Percentiles rank a stretch among this genome's conserved stretches.
Conservation (phyloP, 306 rosid genomes). For the Gillenia trifoliata region DNA sequence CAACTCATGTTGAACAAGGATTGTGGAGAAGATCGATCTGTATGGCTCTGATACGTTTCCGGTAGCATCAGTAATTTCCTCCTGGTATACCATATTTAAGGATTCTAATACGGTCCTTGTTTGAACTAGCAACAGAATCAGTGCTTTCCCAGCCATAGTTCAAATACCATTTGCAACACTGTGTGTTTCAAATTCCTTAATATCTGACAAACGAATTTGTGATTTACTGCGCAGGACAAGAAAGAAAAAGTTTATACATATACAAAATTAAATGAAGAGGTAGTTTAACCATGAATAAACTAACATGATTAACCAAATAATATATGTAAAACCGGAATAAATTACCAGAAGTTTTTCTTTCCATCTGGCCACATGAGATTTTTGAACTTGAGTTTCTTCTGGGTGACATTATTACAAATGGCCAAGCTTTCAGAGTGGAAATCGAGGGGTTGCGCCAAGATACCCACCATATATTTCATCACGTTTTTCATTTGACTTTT, state of each 20-base stretch:
- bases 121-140: background rate
- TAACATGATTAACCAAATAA: too few relatives aligned
- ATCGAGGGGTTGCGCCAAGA: background rate
- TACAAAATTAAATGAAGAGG: too few relatives aligned
- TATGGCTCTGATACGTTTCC: background rate
- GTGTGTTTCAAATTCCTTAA: background rate
- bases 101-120: conserved; percentile 1
- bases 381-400: background rate
- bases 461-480: background rate
- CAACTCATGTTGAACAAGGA: background rate
- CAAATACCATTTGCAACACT: background rate
- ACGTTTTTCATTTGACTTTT: background rate
- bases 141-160: background rate
- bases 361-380: background rate
- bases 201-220: background rate
- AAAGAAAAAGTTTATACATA: background rate
- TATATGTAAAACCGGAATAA: too few relatives aligned
- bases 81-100: background rate
- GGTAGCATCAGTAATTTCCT: background rate
- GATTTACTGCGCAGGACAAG: background rate
- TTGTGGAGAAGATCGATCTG: conserved; percentile 7
- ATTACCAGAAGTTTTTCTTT: too few relatives aligned
- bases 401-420: background rate
- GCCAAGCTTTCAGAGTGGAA: background rate
- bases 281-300: too few relatives aligned